Conservation (phyloP, 495 filamentous ascomycete species). For the Podospora bellae-mahoneyi region DNA sequence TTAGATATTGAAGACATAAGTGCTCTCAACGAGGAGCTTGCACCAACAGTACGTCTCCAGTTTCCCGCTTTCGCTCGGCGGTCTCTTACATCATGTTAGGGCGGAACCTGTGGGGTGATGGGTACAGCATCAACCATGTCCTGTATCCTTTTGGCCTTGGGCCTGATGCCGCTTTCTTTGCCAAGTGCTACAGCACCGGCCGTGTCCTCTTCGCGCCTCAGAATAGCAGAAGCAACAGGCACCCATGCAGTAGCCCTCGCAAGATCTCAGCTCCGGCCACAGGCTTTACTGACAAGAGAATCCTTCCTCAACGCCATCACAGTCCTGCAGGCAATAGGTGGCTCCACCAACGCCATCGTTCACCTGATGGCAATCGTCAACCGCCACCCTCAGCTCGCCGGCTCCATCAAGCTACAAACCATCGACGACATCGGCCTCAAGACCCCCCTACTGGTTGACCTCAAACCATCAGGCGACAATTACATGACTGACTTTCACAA, state of each 20-base stretch:
- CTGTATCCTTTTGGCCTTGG: conserved; percentile 59
- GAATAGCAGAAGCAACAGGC: conserved; percentile 63
- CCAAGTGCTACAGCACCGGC: conserved; percentile 59
- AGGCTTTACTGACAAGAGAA: conserved; percentile 54
- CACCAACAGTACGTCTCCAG: conserved; percentile 52
- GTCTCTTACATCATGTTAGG: conserved; percentile 32
- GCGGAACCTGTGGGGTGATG: conserved; percentile 67
- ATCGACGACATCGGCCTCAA: conserved; percentile 58
- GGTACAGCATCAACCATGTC: conserved; percentile 70
- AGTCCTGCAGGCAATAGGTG: conserved; percentile 66
- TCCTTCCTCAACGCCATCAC: conserved; percentile 67
- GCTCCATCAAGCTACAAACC: conserved; percentile 53
- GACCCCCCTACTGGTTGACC: conserved; percentile 60
- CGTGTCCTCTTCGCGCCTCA: conserved; percentile 59
- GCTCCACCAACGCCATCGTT: conserved; percentile 65
- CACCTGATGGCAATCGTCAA: conserved; percentile 64
- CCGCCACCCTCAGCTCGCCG: conserved; percentile 54
- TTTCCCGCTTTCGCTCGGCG: background rate
- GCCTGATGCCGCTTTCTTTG: conserved; percentile 56
- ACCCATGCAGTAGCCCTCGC: conserved; percentile 47
- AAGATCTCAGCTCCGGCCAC: conserved; percentile 39
- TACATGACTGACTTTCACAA: conserved; percentile 74
- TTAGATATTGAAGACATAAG: conserved; percentile 65
- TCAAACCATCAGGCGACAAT: conserved; percentile 65
- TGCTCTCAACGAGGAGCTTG: conserved; percentile 64